Evolutionary conservation across 495 filamentous ascomycete species (phyloP).

Genomic region (Hypoxylon cercidicola): DNA sequence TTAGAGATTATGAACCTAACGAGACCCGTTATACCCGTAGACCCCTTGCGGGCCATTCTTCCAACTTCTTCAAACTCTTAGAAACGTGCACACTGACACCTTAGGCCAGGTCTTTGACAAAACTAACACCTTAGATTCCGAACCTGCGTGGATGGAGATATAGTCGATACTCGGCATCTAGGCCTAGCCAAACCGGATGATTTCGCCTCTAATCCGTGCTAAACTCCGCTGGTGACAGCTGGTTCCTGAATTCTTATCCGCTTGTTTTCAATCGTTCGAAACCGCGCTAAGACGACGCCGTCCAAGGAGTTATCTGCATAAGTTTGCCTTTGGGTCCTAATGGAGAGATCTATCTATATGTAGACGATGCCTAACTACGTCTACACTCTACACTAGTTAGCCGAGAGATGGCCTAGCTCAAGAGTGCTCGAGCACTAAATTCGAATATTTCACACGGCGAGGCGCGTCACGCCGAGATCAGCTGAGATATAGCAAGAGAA

Average conservation of each 20-base stretch:
- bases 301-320: conserved; percentile 25
- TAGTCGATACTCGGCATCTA: background rate
- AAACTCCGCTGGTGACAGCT: conserved; percentile 15
- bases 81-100: background rate
- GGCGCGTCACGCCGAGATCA: conserved; percentile 28
- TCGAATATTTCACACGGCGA: conserved; percentile 19
- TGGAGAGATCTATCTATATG: conserved; percentile 19
- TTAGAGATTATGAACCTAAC: background rate
- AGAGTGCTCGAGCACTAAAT: conserved; percentile 20
- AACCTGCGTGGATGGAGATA: background rate
- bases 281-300: conserved; percentile 34
- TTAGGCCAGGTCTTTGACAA: background rate
- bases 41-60: background rate
- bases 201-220: background rate
- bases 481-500: conserved; percentile 32
- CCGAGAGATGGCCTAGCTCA: conserved; percentile 16
- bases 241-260: conserved; percentile 6
- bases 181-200: background rate
- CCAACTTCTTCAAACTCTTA: background rate
- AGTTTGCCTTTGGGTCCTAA: conserved; percentile 9
- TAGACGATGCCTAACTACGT: conserved; percentile 21
- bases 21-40: background rate
- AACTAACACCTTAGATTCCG: background rate
- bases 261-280: conserved; percentile 15
- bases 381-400: conserved; percentile 18